A percentile compares a stretch with the other conserved stretches of the same genome.
Conservation (phyloP, 768 basidiomycete genomes). For the Phlebiopsis gigantea region DNA sequence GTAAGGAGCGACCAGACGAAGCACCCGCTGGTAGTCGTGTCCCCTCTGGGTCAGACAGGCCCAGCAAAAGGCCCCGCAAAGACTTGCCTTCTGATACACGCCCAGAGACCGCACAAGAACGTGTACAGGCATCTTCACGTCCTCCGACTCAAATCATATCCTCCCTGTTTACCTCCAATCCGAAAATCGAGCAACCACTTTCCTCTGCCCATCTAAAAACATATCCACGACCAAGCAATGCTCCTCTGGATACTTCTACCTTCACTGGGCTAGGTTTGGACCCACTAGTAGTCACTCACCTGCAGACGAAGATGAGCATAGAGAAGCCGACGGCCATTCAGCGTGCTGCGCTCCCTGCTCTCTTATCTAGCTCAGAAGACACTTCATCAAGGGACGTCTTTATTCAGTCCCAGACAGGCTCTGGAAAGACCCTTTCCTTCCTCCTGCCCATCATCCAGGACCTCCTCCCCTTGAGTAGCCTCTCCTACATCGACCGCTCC, state of each 20-base stretch:
- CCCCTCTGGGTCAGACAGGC: constrained; percentile 28
- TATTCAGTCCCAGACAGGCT: constrained; percentile 95
- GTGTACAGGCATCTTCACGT: constrained; percentile 21
- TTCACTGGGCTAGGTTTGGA: constrained; percentile 83
- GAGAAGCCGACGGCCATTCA: constrained; percentile 88
- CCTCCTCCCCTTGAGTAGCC: constrained; percentile 80
- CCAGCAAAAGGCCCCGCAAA: constrained; percentile 43
- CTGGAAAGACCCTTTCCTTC: constrained; percentile 92
- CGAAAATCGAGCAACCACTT: constrained; percentile 18
- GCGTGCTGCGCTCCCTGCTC: constrained; percentile 58
- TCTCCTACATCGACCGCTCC: constrained; percentile 91
- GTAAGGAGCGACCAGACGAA: constrained; percentile 40
- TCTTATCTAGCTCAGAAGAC: constrained; percentile 45
- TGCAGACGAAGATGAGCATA: constrained; percentile 76
- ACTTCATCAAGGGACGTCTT: constrained; percentile 64
- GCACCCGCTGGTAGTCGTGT: constrained; percentile 20
- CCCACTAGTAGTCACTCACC: constrained; percentile 72
- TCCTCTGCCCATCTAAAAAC: not conserved
- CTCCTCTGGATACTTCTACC: constrained; percentile 74
- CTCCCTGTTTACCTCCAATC: constrained; percentile 26
- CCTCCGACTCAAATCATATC: constrained; percentile 67
- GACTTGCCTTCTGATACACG: constrained; percentile 5
- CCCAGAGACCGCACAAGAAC: not conserved
- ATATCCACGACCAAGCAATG: constrained; percentile 66
- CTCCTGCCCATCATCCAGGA: constrained; percentile 94